Evolutionary conservation across 1,284 basidiomycete genomes (phyloP), one percentile per base, ranked within the genome.

Genomic region (Ustilago crameri): DNA sequence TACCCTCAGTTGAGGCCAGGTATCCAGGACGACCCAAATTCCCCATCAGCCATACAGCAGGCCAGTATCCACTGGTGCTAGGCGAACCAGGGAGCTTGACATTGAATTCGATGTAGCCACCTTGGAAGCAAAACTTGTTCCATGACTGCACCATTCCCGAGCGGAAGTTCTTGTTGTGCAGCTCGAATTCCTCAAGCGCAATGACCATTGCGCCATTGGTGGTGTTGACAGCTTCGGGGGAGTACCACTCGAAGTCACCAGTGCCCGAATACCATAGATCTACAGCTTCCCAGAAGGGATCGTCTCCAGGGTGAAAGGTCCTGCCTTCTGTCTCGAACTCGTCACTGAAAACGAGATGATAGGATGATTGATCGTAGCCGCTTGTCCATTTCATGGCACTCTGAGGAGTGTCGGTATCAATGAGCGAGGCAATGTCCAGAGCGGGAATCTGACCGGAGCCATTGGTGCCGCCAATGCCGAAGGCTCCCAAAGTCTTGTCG

Each of bases 241-340:
- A 79, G 63, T 84, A 84, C 83, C 84, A 84, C 54, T 85, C 81
- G 50, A 65, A 80, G 32, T 82, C 80, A 3, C 68, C 61, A 18
- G 81, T 82, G 24, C 74, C 81, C n/a, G 64, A 63, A 56, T 82
- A 82, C 69, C 84, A 84, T 23, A 82, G 55, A 48, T 83, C 74
- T 40, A 78, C 71, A 14, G 81, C 81, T 51, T 78, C 76, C 79
- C 79, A 83, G 61, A 51, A 83, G 1, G 81, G 81, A 35, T 83
- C 81, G 43, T 83, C 81, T 14, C 80, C 80, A 0, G 81, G 78
- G 74, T 74, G 80, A 72, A 88, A 88, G 1, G 85, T 86, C 47
- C 87, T 80, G 8, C 92, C 93, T 30, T 90, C 89, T 7, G 79
- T 85, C 49, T 95, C 89, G 58, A 82, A 82, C 84, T 98, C 95